Conservation (phyloP, 176 grass and related monocot genomes). For the Microstegium vimineum region DNA sequence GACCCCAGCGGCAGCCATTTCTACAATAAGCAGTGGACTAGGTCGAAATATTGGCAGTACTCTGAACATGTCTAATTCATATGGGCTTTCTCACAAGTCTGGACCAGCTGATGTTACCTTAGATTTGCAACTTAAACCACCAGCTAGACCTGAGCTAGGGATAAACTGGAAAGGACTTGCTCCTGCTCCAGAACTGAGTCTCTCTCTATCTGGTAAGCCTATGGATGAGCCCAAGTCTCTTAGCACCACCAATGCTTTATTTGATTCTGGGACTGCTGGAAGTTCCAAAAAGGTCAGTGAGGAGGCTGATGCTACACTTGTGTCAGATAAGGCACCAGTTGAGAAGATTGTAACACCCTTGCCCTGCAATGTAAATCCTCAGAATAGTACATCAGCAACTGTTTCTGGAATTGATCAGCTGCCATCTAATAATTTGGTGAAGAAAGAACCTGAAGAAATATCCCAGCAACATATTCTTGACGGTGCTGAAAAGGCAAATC, state of each 20-base stretch:
- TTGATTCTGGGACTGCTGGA: conserved; percentile 22
- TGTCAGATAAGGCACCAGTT: conserved; percentile 13
- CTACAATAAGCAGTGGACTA: conserved; percentile 1
- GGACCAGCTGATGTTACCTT: conserved; percentile 45
- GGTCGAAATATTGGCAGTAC: conserved; percentile 14
- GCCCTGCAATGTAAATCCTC: conserved; percentile 17
- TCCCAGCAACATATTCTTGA: background rate
- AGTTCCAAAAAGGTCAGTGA: conserved; percentile 11
- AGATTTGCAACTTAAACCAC: conserved; percentile 62
- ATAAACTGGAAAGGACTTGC: conserved; percentile 48
- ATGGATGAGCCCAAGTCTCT: conserved; percentile 4
- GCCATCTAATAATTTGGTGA: conserved; percentile 16
- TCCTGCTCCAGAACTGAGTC: conserved; percentile 48
- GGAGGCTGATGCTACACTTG: conserved; percentile 8
- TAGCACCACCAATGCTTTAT: conserved; percentile 4
- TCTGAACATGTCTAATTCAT: conserved; percentile 19
- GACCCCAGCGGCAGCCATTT: background rate
- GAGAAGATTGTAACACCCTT: background rate
- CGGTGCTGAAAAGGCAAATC: background rate
- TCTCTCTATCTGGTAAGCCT: conserved; percentile 45
- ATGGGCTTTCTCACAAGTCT: conserved; percentile 14
- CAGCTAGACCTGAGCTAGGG: conserved; percentile 50
- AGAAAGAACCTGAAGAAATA: conserved; percentile 44
- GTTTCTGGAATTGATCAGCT: conserved; percentile 19
- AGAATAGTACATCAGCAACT: background rate